Base-by-base conservation (phyloP, 345 rosid genomes). In the Gossypioides kirkii region DNA sequence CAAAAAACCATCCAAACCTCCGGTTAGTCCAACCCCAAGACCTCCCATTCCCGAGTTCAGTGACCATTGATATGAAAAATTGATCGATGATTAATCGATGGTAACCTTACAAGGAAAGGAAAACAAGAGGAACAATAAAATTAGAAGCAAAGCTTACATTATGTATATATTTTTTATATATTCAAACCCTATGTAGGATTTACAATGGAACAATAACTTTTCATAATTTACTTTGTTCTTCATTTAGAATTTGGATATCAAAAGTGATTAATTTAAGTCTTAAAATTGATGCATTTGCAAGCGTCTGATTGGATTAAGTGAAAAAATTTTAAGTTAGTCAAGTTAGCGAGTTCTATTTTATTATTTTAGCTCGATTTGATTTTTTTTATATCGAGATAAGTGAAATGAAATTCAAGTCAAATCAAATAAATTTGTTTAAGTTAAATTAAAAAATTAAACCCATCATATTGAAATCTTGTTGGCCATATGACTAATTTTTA, bases 101-200 rank as follows among this genome's bases (percentile, higher is more conserved):
- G 22, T 54, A 55, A 55, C 25, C 61, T 22, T 55, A 22, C 14
- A 55, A 55, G 0, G 12, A 18, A 54, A 20, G 12, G 28, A 10
- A 50, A 50, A 50, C 18, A 17, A 5, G n/a, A 52, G 56, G 56
- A 60, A 60, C 42, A 60, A 13, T 20, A 46, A 23, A 22, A 1
- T 25, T 60, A 71, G 74, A 63, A 32, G 38, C 38, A 32, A 60
- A 76, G 74, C 73, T 61, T 61, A 68, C 73, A 70, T 74, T 70
- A 22, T 55, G 26, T 20, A 22, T 55, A 55, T 2, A 53, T 53
- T 2, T 53, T 75, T 86, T 77, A 83, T 20, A 75, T 38, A 73
- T 46, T 43, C 56, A 76, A 32, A 68, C 43, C 26, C 61, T 61
- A 52, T 16, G 52, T 42, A 58, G 38, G 8, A 13, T 36, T 41